Evolutionary conservation across 768 basidiomycete species (phyloP).

Genomic region (Leccinum barrowsii): DNA sequence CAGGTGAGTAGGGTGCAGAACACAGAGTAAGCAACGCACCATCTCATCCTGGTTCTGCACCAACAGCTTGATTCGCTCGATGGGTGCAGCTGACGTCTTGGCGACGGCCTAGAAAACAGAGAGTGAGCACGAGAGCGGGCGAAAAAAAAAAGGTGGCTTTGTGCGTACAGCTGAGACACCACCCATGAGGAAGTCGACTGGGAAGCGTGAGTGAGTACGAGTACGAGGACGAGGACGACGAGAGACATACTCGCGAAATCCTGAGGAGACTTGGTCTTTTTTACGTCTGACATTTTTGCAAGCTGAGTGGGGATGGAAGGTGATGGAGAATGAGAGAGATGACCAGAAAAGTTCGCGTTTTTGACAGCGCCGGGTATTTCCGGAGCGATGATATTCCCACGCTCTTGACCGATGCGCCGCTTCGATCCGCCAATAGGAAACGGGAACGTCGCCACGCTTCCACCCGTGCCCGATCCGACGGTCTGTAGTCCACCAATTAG

Average conservation of each 20-base stretch:
- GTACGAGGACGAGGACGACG: not conserved
- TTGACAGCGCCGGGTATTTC: slow-evolving; percentile 33
- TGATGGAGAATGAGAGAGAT: slow-evolving; percentile 44
- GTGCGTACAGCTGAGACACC: slow-evolving; percentile 83
- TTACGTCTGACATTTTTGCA: slow-evolving; percentile 75
- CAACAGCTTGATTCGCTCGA: slow-evolving; percentile 98
- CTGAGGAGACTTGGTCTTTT: slow-evolving; percentile 86
- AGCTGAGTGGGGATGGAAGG: slow-evolving; percentile 49
- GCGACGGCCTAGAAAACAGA: slow-evolving; percentile 74
- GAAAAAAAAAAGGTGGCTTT: not conserved
- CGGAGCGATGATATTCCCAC: slow-evolving; percentile 28
- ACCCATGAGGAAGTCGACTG: slow-evolving; percentile 95
- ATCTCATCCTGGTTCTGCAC: slow-evolving; percentile 99
- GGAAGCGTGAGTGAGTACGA: slow-evolving; percentile 14
- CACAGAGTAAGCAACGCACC: slow-evolving; percentile 43
- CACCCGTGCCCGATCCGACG: not conserved
- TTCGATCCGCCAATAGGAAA: slow-evolving; percentile 11
- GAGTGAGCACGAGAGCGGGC: slow-evolving; percentile 14
- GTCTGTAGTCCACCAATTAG: slow-evolving; percentile 5
- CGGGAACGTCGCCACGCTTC: not conserved
- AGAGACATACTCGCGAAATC: slow-evolving; percentile 70
- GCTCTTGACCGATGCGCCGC: slow-evolving; percentile 22
- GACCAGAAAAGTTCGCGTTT: slow-evolving; percentile 46
- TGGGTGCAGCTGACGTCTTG: slow-evolving; percentile 98
- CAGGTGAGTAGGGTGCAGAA: slow-evolving; percentile 4